A percentile compares a stretch with the other conserved stretches of the same genome.
These are phyloP conservation scores for Microbotryomycetes sp. DNA, from an alignment of 1,284 basidiomycete genomes.

Conservation along the genomic window DNA sequence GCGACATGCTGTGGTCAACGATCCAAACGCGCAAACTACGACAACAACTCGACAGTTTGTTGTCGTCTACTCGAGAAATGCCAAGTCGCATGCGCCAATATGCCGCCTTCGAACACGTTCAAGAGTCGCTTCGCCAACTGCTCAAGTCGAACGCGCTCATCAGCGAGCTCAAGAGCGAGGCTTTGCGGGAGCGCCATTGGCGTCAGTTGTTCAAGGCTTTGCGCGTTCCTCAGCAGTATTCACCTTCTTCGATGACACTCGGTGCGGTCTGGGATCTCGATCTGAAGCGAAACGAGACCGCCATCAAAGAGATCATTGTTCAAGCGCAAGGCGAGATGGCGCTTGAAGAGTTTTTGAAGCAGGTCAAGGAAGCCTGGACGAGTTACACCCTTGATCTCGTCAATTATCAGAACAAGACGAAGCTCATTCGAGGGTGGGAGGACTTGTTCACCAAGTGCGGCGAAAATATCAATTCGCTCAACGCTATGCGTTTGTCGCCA, in stretches of 20 bases:
- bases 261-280: conserved; percentile 97
- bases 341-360: conserved; percentile 48
- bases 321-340: conserved; percentile 89
- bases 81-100: conserved; percentile 98
- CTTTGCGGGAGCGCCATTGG: conserved; percentile 97
- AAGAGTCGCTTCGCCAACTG: conserved; percentile 75
- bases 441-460: conserved; percentile 94
- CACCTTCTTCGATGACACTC: conserved; percentile 69
- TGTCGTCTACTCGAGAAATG: conserved; percentile 93
- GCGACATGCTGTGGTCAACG: conserved; percentile 83
- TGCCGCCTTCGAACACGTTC: conserved; percentile 96
- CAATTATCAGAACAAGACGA: conserved; percentile 98
- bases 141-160: conserved; percentile 86
- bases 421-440: conserved; percentile 95
- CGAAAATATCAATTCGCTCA: conserved; percentile 90
- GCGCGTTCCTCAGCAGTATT: conserved; percentile 44
- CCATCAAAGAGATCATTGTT: conserved; percentile 89
- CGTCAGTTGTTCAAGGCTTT: conserved; percentile 93
- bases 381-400: conserved; percentile 92
- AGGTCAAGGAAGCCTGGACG: conserved; percentile 95
- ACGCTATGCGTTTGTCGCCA: conserved; percentile 94
- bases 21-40: conserved; percentile 87
- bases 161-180: conserved; percentile 91
- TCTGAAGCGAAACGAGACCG: conserved; percentile 79
- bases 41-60: conserved; percentile 80